Evolutionary conservation across 495 filamentous ascomycete species (phyloP).

Genomic region (Daldinia vernicosa): DNA sequence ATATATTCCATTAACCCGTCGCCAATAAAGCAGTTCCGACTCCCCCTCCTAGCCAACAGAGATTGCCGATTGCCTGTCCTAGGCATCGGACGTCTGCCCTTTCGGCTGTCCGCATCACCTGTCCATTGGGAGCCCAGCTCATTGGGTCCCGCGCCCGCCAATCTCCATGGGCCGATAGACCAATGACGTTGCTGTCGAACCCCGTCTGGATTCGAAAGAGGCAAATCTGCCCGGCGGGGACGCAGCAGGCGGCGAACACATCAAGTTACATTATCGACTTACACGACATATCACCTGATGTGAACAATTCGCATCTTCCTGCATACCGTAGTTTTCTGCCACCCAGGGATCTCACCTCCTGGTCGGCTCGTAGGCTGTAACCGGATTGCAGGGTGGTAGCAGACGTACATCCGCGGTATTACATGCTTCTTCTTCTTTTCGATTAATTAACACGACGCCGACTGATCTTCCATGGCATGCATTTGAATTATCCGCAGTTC

Average conservation of each 20-base stretch:
- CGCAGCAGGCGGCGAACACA: constrained; percentile 35
- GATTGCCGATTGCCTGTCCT: constrained; percentile 32
- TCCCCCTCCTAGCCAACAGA: constrained; percentile 12
- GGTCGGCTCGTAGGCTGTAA: constrained; percentile 28
- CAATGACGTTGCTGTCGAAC: constrained; percentile 26
- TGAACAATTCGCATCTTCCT: constrained; percentile 39
- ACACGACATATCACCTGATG: constrained; percentile 45
- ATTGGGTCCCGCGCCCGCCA: constrained; percentile 28
- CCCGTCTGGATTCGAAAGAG: constrained; percentile 26
- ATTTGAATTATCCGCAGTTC: constrained; percentile 43
- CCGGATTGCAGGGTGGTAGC: constrained; percentile 31
- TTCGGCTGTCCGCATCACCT: constrained; percentile 42
- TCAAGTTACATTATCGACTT: constrained; percentile 43
- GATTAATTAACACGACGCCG: constrained; percentile 30
- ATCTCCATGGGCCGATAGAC: constrained; percentile 13
- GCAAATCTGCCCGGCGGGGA: constrained; percentile 31
- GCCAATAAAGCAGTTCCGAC: constrained; percentile 25
- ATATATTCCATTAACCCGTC: constrained; percentile 34
- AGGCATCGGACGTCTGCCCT: constrained; percentile 27
- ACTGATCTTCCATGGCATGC: constrained; percentile 40
- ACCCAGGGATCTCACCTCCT: constrained; percentile 40
- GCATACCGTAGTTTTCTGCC: constrained; percentile 20
- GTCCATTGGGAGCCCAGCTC: constrained; percentile 33
- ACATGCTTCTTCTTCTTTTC: constrained; percentile 23
- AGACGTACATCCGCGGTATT: constrained; percentile 42